phyloP scores from a whole-genome alignment of 371 early-diverging fungal genomes.

The Mortierella sp. region DNA sequence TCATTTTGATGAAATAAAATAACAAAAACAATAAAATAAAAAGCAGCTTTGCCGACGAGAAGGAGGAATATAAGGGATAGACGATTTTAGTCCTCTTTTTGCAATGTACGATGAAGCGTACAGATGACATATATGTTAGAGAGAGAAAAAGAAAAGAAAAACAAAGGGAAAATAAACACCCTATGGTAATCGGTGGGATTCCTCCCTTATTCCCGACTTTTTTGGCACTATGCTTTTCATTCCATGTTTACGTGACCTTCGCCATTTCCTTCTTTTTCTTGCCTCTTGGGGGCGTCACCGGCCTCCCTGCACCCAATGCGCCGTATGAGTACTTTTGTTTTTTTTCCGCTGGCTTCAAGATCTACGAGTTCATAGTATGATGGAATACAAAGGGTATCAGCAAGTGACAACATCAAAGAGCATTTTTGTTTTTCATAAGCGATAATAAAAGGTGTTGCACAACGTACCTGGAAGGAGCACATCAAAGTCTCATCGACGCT shows the following conservation, averaged over 20 bases:
- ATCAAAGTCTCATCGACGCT: conserved; percentile 95
- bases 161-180: no score
- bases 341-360: conserved; percentile 67
- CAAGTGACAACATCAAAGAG: not conserved
- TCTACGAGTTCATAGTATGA: conserved; percentile 9
- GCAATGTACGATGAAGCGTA: no score
- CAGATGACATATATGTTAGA: no score
- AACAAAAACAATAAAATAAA: no score
- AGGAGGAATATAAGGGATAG: no score
- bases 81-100: no score
- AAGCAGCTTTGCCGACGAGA: no score
- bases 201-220: conserved; percentile 3
- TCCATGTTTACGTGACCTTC: conserved; percentile 37
- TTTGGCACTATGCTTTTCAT: not conserved
- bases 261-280: conserved; percentile 56
- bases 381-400: not conserved
- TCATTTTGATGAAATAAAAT: no score
- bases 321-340: conserved; percentile 79
- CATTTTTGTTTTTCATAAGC: not conserved
- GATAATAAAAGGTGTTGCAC: not conserved
- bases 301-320: conserved; percentile 62
- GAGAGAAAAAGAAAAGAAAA: no score
- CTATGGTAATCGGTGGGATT: no score
- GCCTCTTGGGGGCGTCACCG: conserved; percentile 43
- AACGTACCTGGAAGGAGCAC: conserved; percentile 81